Evolutionary conservation across 2,329 filamentous ascomycete species (phyloP).

Genomic region (Aspergillus costaricaensis): DNA sequence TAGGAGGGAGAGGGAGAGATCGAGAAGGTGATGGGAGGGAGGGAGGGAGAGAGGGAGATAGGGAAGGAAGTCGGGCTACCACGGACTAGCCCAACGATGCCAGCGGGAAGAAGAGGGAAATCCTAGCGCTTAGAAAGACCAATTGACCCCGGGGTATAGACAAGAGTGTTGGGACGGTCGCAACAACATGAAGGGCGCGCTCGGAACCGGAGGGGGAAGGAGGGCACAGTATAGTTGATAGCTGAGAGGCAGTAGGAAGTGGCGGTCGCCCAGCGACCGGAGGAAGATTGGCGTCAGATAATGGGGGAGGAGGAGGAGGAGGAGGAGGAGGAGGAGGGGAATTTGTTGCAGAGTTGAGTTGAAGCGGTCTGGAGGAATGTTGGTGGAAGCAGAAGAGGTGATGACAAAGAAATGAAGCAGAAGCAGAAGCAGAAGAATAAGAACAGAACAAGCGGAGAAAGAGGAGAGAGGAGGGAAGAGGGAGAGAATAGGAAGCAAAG

Average conservation of each 20-base stretch:
- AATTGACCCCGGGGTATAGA: slow-evolving; percentile 26
- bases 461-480: neutral
- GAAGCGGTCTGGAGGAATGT: slow-evolving; percentile 3
- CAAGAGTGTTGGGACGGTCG: slow-evolving; percentile 27
- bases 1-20: neutral
- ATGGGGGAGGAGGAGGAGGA: neutral
- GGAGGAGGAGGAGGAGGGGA: neutral
- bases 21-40: neutral
- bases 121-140: slow-evolving; percentile 23
- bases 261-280: slow-evolving; percentile 34
- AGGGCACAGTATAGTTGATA: slow-evolving; percentile 9
- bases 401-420: neutral
- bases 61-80: neutral
- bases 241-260: slow-evolving; percentile 16
- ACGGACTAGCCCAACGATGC: neutral
- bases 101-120: neutral
- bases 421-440: slow-evolving; percentile 3
- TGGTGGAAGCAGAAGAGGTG: slow-evolving; percentile 4
- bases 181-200: slow-evolving; percentile 41
- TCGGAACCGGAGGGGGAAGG: slow-evolving; percentile 15
- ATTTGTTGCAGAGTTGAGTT: slow-evolving; percentile 4
- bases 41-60: neutral
- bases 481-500: slow-evolving; percentile 5
- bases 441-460: neutral
- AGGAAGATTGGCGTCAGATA: slow-evolving; percentile 8